Percentiles rank a stretch among this genome's conserved stretches.
These are phyloP conservation scores for Babesia sp. DNA, from an alignment of 169 alveolate genomes.

Conservation along the genomic window DNA sequence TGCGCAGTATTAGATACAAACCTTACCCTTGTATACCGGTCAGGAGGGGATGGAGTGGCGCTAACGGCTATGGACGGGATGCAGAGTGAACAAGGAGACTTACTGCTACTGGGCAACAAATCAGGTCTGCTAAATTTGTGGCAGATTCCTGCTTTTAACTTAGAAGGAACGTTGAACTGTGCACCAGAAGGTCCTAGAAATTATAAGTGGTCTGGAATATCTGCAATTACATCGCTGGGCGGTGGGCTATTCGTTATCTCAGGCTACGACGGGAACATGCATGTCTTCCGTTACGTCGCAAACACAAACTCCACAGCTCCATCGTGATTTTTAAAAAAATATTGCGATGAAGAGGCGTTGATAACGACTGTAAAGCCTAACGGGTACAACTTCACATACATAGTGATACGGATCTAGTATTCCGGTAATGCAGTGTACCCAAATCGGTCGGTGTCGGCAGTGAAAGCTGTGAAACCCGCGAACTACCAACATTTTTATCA, in stretches of 20 bases:
- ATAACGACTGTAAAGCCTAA: no score
- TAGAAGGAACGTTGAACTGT: conserved; percentile 40
- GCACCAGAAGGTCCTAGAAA: conserved; percentile 34
- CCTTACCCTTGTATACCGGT: conserved; percentile 41
- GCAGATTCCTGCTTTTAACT: conserved; percentile 58
- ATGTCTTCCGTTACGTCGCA: conserved; percentile 18
- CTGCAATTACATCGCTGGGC: conserved; percentile 56
- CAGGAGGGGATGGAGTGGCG: conserved; percentile 21
- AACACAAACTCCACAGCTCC: background rate
- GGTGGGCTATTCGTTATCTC: conserved; percentile 45
- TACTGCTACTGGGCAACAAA: conserved; percentile 52
- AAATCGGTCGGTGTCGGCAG: no score
- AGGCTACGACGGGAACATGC: conserved; percentile 65
- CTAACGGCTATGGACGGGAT: conserved; percentile 66
- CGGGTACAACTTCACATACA: no score
- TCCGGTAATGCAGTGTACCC: no score
- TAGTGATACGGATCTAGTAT: no score
- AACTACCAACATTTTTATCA: no score
- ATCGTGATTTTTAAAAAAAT: no score
- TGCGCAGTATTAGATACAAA: conserved; percentile 20
- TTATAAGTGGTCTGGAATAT: conserved; percentile 44
- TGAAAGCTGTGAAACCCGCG: no score
- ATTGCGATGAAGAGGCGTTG: no score
- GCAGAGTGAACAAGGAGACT: conserved; percentile 58
- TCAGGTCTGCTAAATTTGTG: conserved; percentile 37